Evolutionary conservation across 176 grass and related monocot genomes (phyloP).

Genomic region (Carex kokanica): DNA sequence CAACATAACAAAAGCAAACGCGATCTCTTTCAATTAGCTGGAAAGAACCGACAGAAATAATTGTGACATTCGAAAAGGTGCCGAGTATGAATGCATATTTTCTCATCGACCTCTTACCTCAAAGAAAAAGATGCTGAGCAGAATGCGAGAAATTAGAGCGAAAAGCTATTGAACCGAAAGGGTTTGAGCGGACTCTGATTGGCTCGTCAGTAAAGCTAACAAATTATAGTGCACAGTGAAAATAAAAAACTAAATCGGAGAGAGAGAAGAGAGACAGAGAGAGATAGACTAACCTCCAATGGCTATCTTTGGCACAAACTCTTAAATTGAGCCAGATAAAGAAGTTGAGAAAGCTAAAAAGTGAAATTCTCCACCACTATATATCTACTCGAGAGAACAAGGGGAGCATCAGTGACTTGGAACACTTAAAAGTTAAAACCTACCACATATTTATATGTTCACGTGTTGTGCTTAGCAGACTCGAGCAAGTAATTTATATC

Average conservation of each 20-base stretch:
- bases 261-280: no score
- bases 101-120: no score
- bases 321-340: background rate
- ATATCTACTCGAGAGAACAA: background rate
- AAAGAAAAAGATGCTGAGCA: background rate
- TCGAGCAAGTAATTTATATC: background rate
- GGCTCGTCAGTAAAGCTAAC: background rate
- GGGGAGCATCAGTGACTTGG: background rate
- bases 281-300: constrained; percentile 19
- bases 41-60: background rate
- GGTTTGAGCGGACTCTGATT: background rate
- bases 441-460: background rate
- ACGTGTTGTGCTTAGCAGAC: background rate
- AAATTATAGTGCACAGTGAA: background rate
- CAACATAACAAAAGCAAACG: background rate
- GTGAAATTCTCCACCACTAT: background rate
- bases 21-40: constrained; percentile 9
- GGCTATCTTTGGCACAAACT: constrained; percentile 13
- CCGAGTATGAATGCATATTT: no score
- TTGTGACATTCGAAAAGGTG: background rate
- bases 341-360: background rate
- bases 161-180: background rate
- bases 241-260: background rate
- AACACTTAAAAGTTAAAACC: background rate
- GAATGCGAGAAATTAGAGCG: background rate